Conservation (phyloP, 2,329 filamentous ascomycete species). For the Davidsoniella eucalypti region DNA sequence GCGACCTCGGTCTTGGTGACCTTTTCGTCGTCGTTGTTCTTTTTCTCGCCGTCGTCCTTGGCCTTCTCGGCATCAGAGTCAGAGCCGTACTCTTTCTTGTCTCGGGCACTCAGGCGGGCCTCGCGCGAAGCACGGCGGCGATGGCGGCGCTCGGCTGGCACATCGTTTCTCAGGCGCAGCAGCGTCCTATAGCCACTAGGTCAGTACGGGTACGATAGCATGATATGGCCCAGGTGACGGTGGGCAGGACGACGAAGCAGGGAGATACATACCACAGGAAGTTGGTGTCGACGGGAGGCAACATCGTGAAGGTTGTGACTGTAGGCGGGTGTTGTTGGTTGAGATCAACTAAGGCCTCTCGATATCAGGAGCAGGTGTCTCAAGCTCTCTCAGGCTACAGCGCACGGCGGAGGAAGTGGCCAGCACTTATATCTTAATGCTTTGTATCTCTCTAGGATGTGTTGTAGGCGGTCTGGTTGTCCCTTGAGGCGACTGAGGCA, state of each 20-base stretch:
- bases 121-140: background rate
- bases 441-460: too few species aligned
- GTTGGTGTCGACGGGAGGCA: conserved; percentile 2
- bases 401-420: background rate
- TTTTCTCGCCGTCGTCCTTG: background rate
- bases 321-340: background rate
- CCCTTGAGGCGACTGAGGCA: too few species aligned
- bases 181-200: background rate
- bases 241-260: background rate
- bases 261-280: conserved; percentile 3
- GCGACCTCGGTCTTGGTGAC: background rate
- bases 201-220: background rate
- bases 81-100: background rate
- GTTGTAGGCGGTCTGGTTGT: background rate
- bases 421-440: conserved; percentile 7
- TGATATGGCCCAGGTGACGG: background rate
- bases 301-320: background rate
- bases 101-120: background rate
- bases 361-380: background rate
- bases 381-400: background rate
- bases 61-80: conserved; percentile 1
- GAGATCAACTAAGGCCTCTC: background rate
- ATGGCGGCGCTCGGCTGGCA: background rate
- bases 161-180: background rate
- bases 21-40: background rate